These are phyloP conservation scores for Vicia villosa DNA, from an alignment of 306 rosid species.

Conservation along the genomic window DNA sequence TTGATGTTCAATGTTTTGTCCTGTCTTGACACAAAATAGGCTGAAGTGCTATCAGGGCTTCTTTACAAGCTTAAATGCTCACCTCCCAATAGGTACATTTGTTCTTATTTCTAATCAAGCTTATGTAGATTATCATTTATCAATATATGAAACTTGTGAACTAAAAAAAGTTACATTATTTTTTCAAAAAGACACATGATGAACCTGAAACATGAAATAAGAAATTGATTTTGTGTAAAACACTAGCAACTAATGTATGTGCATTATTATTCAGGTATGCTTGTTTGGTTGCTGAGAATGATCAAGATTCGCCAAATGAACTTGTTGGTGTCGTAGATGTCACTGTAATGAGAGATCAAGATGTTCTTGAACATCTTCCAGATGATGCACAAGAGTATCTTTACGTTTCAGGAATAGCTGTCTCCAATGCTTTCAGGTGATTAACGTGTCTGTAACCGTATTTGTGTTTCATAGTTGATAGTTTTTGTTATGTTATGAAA, in stretches of 20 bases:
- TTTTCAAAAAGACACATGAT: background rate
- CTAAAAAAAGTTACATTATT: background rate
- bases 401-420: conserved; percentile 82
- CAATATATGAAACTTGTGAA: background rate
- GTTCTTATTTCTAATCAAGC: background rate
- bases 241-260: conserved; percentile 3
- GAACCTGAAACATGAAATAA: background rate
- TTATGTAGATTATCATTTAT: conserved; percentile 4
- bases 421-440: conserved; percentile 65
- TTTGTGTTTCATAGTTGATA: too few relatives aligned
- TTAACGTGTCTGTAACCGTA: background rate
- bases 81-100: conserved; percentile 63
- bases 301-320: conserved; percentile 35
- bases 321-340: conserved; percentile 79
- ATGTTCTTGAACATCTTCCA: conserved; percentile 65
- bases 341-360: conserved; percentile 61
- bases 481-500: background rate
- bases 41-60: conserved; percentile 83
- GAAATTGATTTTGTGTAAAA: background rate
- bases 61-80: conserved; percentile 71
- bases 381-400: conserved; percentile 61
- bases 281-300: conserved; percentile 78
- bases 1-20: background rate
- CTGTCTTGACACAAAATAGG: conserved; percentile 49
- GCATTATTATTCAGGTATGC: conserved; percentile 59